phyloP scores from a whole-genome alignment of 768 basidiomycete genomes.

The Termitomyces bulborhizus region DNA sequence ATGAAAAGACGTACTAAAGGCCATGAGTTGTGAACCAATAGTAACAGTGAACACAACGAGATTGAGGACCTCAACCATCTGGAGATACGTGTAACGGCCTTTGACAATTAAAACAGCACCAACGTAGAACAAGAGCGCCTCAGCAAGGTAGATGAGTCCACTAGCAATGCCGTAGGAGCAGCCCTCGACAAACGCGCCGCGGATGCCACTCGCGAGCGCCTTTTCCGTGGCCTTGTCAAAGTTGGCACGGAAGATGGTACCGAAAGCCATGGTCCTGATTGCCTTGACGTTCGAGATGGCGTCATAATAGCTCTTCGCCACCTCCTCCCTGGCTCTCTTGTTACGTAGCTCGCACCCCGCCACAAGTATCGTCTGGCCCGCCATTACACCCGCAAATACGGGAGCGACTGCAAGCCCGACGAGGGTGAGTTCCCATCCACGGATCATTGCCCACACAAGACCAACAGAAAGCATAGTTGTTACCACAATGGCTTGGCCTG shows the following conservation, averaged over 20 bases:
- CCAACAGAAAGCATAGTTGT: constrained; percentile 77
- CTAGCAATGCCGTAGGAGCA: constrained; percentile 76
- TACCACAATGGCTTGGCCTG: constrained; percentile 70
- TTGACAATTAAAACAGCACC: constrained; percentile 79
- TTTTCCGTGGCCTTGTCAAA: constrained; percentile 59
- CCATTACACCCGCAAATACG: constrained; percentile 71
- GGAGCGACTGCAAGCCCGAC: constrained; percentile 86
- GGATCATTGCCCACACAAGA: constrained; percentile 80
- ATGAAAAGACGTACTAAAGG: constrained; percentile 68
- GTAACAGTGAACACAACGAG: constrained; percentile 91
- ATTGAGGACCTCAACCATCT: constrained; percentile 87
- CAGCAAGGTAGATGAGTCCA: constrained; percentile 81
- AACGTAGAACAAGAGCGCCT: constrained; percentile 89
- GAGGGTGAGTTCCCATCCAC: constrained; percentile 90
- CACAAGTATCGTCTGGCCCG: constrained; percentile 66
- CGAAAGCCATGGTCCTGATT: constrained; percentile 85
- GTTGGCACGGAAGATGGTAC: constrained; percentile 56
- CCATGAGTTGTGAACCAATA: constrained; percentile 85
- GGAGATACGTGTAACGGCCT: constrained; percentile 80
- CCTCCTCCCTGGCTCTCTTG: constrained; percentile 81
- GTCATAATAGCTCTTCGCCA: constrained; percentile 82
- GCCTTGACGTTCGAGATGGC: constrained; percentile 79
- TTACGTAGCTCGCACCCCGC: constrained; percentile 70
- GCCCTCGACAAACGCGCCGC: constrained; percentile 85
- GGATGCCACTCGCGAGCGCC: constrained; percentile 63